Evolutionary conservation across 78 protist species (phyloP).

Genomic region (Dictyostelium discoideum): dicty_2.7 NC_007090.3:218501-219000

Average conservation of each 20-base stretch:
- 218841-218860: neutral
- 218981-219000: constrained; percentile 7
- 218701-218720: neutral
- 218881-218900: neutral
- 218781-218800: neutral
- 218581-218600: neutral
- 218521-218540: constrained; percentile 55
- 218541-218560: constrained; percentile 53
- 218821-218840: neutral
- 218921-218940: constrained; percentile 54
- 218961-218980: neutral
- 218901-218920: neutral
- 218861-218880: neutral
- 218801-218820: constrained; percentile 45
- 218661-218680: neutral
- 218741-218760: constrained; percentile 15
- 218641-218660: neutral
- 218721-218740: neutral
- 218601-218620: neutral
- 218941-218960: constrained; percentile 10
- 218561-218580: constrained; percentile 39
- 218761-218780: neutral
- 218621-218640: constrained; percentile 7
- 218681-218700: neutral
- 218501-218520: constrained; percentile 31